phyloP scores from a whole-genome alignment of 192 early-diverging fungal genomes.

The Lobulomyces angularis region DNA sequence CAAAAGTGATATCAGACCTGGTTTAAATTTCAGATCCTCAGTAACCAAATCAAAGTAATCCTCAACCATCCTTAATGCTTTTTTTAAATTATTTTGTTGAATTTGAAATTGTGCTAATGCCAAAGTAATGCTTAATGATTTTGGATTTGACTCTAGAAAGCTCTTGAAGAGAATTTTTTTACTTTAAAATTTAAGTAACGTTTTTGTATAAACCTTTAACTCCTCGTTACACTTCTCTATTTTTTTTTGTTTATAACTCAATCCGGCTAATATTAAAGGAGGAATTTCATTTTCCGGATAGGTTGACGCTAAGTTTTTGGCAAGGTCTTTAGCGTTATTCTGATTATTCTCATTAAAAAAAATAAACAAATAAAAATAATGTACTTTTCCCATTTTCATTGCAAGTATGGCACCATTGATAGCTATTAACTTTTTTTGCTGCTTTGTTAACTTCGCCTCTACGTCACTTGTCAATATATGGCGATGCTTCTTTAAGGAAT shows the following conservation, averaged over 20 bases:
- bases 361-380: slow-evolving; percentile 1
- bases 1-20: slow-evolving; percentile 53
- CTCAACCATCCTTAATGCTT: slow-evolving; percentile 34
- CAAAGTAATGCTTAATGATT: slow-evolving; percentile 43
- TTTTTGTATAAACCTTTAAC: slow-evolving; percentile 14
- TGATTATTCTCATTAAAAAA: slow-evolving; percentile 8
- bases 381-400: slow-evolving; percentile 40
- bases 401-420: slow-evolving; percentile 52
- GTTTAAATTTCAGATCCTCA: slow-evolving; percentile 27
- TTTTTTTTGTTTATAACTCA: slow-evolving; percentile 40
- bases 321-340: slow-evolving; percentile 37
- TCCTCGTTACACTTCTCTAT: slow-evolving; percentile 40
- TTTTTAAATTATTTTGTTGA: slow-evolving; percentile 26
- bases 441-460: slow-evolving; percentile 42
- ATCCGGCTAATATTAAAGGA: slow-evolving; percentile 44
- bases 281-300: slow-evolving; percentile 50
- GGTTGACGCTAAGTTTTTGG: slow-evolving; percentile 32
- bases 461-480: slow-evolving; percentile 37
- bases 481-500: slow-evolving; percentile 41
- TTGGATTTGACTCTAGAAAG: slow-evolving; percentile 18
- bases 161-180: slow-evolving; percentile 1
- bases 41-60: slow-evolving; percentile 24
- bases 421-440: slow-evolving; percentile 44
- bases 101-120: slow-evolving; percentile 50
- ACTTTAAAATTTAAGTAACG: slow-evolving; percentile 15